phyloP scores from a whole-genome alignment of 106 monocot species.

The Phalaenopsis aphrodite region DNA sequence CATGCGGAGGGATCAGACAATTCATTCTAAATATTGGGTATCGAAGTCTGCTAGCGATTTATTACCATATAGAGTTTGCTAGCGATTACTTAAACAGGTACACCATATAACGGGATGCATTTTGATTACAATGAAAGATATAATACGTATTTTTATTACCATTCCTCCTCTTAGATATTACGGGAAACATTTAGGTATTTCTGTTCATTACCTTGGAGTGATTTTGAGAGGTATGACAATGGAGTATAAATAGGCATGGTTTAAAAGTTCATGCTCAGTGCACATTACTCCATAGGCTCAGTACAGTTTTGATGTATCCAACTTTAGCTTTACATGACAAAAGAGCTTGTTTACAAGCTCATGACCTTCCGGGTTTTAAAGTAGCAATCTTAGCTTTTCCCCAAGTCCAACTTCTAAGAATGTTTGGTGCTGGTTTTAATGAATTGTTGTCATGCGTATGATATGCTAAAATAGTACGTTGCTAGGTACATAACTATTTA shows the following conservation, averaged over 20 bases:
- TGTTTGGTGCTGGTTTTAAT: background rate
- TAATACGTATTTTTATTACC: no score
- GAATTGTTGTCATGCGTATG: background rate
- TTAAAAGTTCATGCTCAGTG: background rate
- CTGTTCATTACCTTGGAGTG: background rate
- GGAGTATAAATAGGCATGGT: background rate
- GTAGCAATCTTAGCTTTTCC: background rate
- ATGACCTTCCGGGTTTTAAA: background rate
- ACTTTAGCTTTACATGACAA: background rate
- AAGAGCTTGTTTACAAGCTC: background rate
- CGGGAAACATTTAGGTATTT: background rate
- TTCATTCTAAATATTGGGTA: no score
- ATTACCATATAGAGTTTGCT: no score
- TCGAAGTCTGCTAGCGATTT: no score
- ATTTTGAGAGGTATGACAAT: background rate
- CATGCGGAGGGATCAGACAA: no score
- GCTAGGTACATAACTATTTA: background rate
- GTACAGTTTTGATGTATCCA: background rate
- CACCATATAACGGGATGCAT: no score
- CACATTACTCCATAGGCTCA: background rate
- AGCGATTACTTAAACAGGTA: no score
- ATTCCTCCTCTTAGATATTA: no score
- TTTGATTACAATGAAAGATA: no score
- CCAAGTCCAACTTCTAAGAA: background rate
- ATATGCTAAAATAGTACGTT: background rate